Evolutionary conservation across 768 basidiomycete species (phyloP).

Genomic region (Thelephora aurantiotincta): DNA sequence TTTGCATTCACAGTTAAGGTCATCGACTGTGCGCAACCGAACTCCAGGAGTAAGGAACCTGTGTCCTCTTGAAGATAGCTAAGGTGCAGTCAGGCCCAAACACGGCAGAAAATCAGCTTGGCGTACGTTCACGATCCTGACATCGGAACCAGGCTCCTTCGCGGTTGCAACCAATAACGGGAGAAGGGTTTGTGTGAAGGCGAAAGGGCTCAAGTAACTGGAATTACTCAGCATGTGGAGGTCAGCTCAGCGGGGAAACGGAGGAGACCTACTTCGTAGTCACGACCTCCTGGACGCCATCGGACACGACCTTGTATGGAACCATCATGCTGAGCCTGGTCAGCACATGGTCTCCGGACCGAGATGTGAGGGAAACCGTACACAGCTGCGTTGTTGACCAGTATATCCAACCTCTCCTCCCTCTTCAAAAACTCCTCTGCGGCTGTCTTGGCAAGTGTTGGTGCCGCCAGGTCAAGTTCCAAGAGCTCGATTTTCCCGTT

Average conservation of each 20-base stretch:
- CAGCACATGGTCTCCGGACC: background rate
- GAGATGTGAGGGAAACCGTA: constrained; percentile 11
- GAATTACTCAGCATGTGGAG: background rate
- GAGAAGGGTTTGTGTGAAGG: constrained; percentile 16
- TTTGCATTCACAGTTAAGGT: constrained; percentile 20
- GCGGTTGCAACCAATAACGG: constrained; percentile 19
- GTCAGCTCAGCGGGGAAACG: background rate
- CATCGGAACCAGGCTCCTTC: constrained; percentile 14
- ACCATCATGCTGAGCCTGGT: constrained; percentile 10
- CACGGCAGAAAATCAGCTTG: no score
- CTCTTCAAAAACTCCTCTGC: constrained; percentile 34
- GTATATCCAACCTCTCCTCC: constrained; percentile 40
- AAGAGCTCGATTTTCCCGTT: constrained; percentile 35
- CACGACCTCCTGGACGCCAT: constrained; percentile 23
- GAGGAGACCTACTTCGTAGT: constrained; percentile 25
- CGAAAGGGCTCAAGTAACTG: constrained; percentile 17
- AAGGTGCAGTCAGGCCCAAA: constrained; percentile 1
- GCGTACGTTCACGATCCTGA: constrained; percentile 18
- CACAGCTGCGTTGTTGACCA: constrained; percentile 43
- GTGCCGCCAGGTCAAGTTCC: constrained; percentile 36
- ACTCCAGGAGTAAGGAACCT: constrained; percentile 11
- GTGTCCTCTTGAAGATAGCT: constrained; percentile 10
- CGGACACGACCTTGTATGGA: constrained; percentile 3
- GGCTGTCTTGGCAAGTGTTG: constrained; percentile 29
- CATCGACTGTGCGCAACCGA: constrained; percentile 17